phyloP scores from a whole-genome alignment of 331 rosid species.

The Rhamnella rubrinervis region DNA sequence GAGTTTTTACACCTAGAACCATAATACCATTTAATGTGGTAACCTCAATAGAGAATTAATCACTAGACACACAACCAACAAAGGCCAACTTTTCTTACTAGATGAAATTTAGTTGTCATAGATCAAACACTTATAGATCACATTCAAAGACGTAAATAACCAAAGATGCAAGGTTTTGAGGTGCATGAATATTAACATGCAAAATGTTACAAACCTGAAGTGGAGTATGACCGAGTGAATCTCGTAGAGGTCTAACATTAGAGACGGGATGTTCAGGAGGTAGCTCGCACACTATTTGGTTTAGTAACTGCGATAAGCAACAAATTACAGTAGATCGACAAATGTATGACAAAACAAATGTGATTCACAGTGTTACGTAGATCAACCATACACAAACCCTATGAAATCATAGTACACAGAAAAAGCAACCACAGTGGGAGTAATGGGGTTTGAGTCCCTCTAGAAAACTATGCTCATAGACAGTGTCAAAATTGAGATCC shows the following conservation, averaged over 20 bases:
- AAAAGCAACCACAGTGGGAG: too few relatives aligned
- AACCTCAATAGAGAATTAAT: background rate
- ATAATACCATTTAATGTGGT: background rate
- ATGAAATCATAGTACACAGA: too few relatives aligned
- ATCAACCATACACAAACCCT: too few relatives aligned
- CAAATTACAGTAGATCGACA: background rate
- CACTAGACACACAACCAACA: background rate
- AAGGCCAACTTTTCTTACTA: background rate
- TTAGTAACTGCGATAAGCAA: slow-evolving; percentile 35
- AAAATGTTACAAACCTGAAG: slow-evolving; percentile 31
- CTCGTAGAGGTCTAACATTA: slow-evolving; percentile 45
- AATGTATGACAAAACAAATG: background rate
- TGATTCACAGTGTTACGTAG: background rate
- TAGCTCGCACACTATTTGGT: slow-evolving; percentile 51
- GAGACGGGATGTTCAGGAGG: slow-evolving; percentile 57
- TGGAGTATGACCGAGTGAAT: slow-evolving; percentile 56
- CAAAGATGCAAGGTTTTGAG: background rate
- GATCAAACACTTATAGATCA: slow-evolving; percentile 6
- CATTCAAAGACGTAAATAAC: background rate
- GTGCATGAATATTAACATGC: background rate
- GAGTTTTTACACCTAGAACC: background rate
- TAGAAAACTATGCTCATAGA: too few relatives aligned
- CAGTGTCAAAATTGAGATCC: too few relatives aligned
- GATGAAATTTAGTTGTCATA: background rate
- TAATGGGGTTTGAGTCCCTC: too few relatives aligned